Conservation (phyloP, 805 yeast species). For the Henningerozyma blattae region DNA sequence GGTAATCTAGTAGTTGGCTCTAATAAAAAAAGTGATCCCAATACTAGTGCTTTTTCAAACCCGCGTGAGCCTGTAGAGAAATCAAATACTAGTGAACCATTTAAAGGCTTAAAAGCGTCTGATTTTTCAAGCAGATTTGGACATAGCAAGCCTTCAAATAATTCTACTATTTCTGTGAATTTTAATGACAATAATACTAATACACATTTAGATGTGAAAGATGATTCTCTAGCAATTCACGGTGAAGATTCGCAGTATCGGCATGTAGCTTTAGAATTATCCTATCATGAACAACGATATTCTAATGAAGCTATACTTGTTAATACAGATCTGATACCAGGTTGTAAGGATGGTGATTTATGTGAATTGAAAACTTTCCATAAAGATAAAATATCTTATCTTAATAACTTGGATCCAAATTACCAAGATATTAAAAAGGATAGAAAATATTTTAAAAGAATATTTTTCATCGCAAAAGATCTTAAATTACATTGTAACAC, state of each 20-base stretch:
- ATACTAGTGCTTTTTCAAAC: not conserved
- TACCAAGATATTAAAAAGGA: not conserved
- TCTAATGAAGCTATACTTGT: slow-evolving; percentile 49
- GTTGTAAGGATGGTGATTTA: slow-evolving; percentile 59
- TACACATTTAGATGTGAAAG: too few species aligned
- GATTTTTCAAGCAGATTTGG: not conserved
- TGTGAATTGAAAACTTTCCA: slow-evolving; percentile 52
- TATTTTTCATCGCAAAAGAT: slow-evolving; percentile 33
- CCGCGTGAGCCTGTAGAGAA: not conserved
- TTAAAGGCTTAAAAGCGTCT: not conserved
- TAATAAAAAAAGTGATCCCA: not conserved
- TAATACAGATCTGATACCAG: slow-evolving; percentile 47
- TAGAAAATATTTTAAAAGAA: slow-evolving; percentile 20
- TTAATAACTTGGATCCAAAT: not conserved
- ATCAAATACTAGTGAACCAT: not conserved
- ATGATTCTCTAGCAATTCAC: too few species aligned
- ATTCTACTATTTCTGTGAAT: not conserved
- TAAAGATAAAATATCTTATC: slow-evolving; percentile 9
- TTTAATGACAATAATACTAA: slow-evolving; percentile 1
- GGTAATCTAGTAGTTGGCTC: slow-evolving; percentile 20
- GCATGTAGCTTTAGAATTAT: slow-evolving; percentile 18
- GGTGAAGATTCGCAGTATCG: too few species aligned
- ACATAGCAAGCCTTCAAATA: not conserved
- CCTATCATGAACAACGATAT: slow-evolving; percentile 54
- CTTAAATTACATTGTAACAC: slow-evolving; percentile 9